These are phyloP conservation scores for Leccinellum albellum DNA, from an alignment of 768 basidiomycete genomes.

Conservation along the genomic window DNA sequence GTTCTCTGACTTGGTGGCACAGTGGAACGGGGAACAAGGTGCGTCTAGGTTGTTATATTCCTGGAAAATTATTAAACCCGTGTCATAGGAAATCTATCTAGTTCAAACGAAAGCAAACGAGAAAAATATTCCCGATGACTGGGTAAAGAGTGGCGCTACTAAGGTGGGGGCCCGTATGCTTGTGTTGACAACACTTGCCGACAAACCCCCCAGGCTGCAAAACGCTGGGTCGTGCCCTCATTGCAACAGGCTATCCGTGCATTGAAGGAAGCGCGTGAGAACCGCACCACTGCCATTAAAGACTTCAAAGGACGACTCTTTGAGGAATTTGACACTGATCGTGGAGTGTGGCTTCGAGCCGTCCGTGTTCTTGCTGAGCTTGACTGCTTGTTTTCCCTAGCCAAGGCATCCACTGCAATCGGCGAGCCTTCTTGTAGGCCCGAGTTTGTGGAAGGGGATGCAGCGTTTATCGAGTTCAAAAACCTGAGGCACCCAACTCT, in stretches of 20 bases:
- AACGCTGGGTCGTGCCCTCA: slow-evolving; percentile 75
- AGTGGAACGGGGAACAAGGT: slow-evolving; percentile 83
- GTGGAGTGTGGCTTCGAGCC: slow-evolving; percentile 76
- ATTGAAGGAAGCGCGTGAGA: slow-evolving; percentile 93
- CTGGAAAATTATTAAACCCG: background rate
- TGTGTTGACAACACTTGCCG: background rate
- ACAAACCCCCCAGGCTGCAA: slow-evolving; percentile 47
- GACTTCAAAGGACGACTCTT: slow-evolving; percentile 78
- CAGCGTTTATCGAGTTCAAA: slow-evolving; percentile 82
- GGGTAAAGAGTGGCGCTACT: slow-evolving; percentile 76
- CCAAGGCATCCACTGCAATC: slow-evolving; percentile 83
- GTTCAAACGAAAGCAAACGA: slow-evolving; percentile 63
- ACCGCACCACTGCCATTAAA: slow-evolving; percentile 72
- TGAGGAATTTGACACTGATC: slow-evolving; percentile 78
- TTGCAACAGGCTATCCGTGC: slow-evolving; percentile 68
- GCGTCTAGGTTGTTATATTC: background rate
- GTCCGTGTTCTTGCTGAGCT: slow-evolving; percentile 87
- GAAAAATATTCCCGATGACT: slow-evolving; percentile 72
- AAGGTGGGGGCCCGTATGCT: slow-evolving; percentile 49
- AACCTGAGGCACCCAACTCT: slow-evolving; percentile 88
- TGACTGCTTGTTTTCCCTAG: slow-evolving; percentile 92
- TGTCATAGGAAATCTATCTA: slow-evolving; percentile 81
- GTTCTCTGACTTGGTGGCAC: slow-evolving; percentile 62
- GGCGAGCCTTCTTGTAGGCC: slow-evolving; percentile 95
- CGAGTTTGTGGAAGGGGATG: slow-evolving; percentile 74